phyloP scores from a whole-genome alignment of 345 rosid species.

The Pistacia atlantica region DNA sequence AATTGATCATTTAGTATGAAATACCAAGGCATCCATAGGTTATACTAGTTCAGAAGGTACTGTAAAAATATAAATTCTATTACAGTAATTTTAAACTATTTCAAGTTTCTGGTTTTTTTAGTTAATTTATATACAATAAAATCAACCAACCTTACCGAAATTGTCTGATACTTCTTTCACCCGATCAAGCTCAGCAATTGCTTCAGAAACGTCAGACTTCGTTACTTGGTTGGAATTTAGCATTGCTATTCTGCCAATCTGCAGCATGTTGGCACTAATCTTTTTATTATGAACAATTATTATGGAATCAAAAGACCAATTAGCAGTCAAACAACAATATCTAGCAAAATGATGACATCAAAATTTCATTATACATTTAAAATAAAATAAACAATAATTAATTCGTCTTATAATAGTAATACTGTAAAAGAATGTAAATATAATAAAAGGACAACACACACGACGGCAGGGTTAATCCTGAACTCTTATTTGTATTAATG shows the following conservation, averaged over 20 bases:
- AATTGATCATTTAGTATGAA: too few species aligned
- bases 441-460: background rate
- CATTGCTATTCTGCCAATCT: slow-evolving; percentile 64
- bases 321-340: background rate
- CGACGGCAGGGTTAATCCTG: background rate
- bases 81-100: too few species aligned
- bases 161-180: slow-evolving; percentile 56
- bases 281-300: background rate
- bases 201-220: slow-evolving; percentile 44
- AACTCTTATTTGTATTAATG: background rate
- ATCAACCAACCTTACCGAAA: slow-evolving; percentile 55
- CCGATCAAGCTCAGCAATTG: slow-evolving; percentile 59
- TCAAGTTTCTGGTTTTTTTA: too few species aligned
- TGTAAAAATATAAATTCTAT: too few species aligned
- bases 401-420: background rate
- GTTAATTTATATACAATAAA: background rate
- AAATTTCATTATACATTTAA: background rate
- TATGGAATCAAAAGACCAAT: background rate
- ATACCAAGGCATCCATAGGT: too few species aligned
- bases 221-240: slow-evolving; percentile 43
- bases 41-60: background rate
- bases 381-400: background rate
- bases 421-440: too few species aligned
- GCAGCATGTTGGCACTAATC: slow-evolving; percentile 69
- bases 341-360: background rate